A percentile compares a stretch with the other conserved stretches of the same genome.
Conservation (phyloP, 805 yeast species). For the Maudiozyma serrabonitensis region DNA sequence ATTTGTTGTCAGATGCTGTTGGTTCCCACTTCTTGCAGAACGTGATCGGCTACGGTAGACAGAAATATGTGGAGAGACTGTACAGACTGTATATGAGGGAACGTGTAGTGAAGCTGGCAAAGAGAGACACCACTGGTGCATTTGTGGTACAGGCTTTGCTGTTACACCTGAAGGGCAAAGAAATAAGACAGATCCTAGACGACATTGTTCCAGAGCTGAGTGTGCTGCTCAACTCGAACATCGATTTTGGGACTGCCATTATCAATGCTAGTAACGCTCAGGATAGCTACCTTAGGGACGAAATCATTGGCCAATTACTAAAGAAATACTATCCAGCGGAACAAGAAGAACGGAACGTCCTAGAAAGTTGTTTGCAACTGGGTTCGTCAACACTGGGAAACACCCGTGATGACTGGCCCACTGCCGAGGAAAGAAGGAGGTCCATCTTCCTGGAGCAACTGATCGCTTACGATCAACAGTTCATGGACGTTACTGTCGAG, state of each 20-base stretch:
- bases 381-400: conserved; percentile 69
- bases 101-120: conserved; percentile 61
- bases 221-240: conserved; percentile 50
- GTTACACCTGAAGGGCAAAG: conserved; percentile 50
- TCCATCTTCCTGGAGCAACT: conserved; percentile 65
- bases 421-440: conserved; percentile 78
- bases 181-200: conserved; percentile 54
- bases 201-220: conserved; percentile 58
- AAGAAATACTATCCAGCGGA: conserved; percentile 36
- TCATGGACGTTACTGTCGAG: conserved; percentile 49
- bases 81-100: conserved; percentile 64
- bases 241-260: conserved; percentile 58
- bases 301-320: conserved; percentile 43
- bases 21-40: conserved; percentile 88
- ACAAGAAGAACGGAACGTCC: conserved; percentile 35
- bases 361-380: conserved; percentile 59
- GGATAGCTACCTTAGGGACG: conserved; percentile 49
- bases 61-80: conserved; percentile 60
- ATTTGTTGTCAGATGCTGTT: conserved; percentile 74
- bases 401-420: conserved; percentile 84
- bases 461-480: conserved; percentile 54
- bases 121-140: conserved; percentile 76
- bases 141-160: conserved; percentile 68
- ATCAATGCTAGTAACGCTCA: conserved; percentile 56
- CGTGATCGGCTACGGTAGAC: conserved; percentile 53